phyloP scores from a whole-genome alignment of 2,329 filamentous ascomycete genomes.

The Talaromyces piceae region DNA sequence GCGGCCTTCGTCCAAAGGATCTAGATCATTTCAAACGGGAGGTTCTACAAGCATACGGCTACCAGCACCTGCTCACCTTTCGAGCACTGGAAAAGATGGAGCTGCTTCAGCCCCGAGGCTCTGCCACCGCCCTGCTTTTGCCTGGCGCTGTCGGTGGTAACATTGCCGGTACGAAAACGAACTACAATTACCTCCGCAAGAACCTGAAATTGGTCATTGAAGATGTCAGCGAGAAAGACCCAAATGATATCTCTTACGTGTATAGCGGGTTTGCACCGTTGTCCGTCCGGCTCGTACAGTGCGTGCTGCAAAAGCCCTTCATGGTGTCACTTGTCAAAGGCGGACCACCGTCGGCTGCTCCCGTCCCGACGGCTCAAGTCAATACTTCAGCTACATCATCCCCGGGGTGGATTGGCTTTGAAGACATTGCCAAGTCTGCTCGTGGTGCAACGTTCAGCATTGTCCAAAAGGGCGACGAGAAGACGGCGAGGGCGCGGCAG shows the following conservation, averaged over 20 bases:
- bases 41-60: slow-evolving; percentile 86
- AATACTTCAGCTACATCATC: slow-evolving; percentile 51
- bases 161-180: slow-evolving; percentile 63
- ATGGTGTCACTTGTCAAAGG: slow-evolving; percentile 64
- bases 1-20: slow-evolving; percentile 80
- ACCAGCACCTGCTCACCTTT: slow-evolving; percentile 87
- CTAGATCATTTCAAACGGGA: slow-evolving; percentile 83
- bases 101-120: slow-evolving; percentile 69
- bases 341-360: slow-evolving; percentile 40
- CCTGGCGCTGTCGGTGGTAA: slow-evolving; percentile 57
- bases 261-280: slow-evolving; percentile 96
- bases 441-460: slow-evolving; percentile 87
- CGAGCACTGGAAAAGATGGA: slow-evolving; percentile 83
- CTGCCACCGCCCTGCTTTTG: slow-evolving; percentile 72
- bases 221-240: slow-evolving; percentile 90
- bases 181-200: slow-evolving; percentile 83
- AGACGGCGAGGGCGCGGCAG: slow-evolving; percentile 77
- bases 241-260: slow-evolving; percentile 93
- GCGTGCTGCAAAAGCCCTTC: slow-evolving; percentile 83
- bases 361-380: slow-evolving; percentile 22
- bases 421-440: slow-evolving; percentile 82
- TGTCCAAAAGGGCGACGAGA: slow-evolving; percentile 84
- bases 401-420: slow-evolving; percentile 87
- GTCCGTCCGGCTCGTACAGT: slow-evolving; percentile 84
- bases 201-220: slow-evolving; percentile 84